Base-by-base conservation (phyloP, 2,329 filamentous ascomycete species). In the Xylariaceae sp. region DNA sequence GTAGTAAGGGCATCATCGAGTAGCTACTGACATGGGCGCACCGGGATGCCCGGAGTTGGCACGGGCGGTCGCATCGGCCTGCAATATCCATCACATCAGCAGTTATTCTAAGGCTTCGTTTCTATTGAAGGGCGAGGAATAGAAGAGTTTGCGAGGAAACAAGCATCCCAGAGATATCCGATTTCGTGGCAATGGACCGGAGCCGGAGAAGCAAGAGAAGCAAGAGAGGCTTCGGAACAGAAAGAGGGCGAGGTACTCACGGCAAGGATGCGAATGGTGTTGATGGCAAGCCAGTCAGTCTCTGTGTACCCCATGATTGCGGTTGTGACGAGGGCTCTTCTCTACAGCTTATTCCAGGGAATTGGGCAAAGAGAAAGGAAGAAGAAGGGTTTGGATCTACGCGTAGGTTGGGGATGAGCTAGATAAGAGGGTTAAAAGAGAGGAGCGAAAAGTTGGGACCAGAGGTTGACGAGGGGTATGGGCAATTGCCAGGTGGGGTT, bases 1-100 rank as follows among this genome's bases (percentile, higher is more conserved):
- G 9, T n/a, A 4, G 56, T 31, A 32, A 41, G 32, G 34, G 19
- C 27, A 43, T 56, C 40, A 39, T 53, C 19, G 46, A 45, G 49
- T 9, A 31, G 29, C 6, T 32, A 76, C 80, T 76, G 71, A 83
- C 94, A 99, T 99, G 70, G 94, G 94, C 74, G 94, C 94, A 82
- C 94, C 94, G 70, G 94, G 94, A 80, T 99, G 94, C 73, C 94
- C 94, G 64, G 92, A 96, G 84, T 97, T 97, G 74, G 92, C 90
- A 74, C 88, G 81, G 76, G 86, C 86, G 71, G 91, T 96, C 74
- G 92, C 94, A 96, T 99, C 94, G 80, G 91, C 89, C 94, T 99
- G 72, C 65, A 51, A 31, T n/a, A 8, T 29, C 12, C 39, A 30
- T 56, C 51, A 55, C 31, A 52, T 68, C 52, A 68, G 60, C 19